Evolutionary conservation across 768 basidiomycete genomes (phyloP).

Genomic region (Phlebiopsis gigantea): DNA sequence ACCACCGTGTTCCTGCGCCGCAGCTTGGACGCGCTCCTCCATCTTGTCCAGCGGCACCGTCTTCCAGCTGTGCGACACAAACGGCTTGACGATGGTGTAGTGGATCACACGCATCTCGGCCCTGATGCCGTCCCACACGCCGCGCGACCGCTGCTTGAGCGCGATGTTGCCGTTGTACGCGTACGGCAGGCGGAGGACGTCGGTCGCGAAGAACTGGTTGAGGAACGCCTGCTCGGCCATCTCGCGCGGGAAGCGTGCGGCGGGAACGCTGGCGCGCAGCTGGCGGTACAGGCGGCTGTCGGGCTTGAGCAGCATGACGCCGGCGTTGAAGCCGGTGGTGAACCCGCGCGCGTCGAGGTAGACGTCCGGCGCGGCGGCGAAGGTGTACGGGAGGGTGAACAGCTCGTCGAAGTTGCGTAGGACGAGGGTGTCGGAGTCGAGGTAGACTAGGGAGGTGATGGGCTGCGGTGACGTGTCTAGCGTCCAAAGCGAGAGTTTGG

Average conservation of each 20-base stretch:
- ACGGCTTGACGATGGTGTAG: slow-evolving; percentile 33
- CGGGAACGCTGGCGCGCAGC: slow-evolving; percentile 26
- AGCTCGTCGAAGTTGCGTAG: slow-evolving; percentile 39
- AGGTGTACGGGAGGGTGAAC: slow-evolving; percentile 35
- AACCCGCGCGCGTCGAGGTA: slow-evolving; percentile 28
- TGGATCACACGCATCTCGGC: slow-evolving; percentile 32
- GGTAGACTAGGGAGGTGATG: slow-evolving; percentile 31
- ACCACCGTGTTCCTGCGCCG: neutral
- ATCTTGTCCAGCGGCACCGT: neutral
- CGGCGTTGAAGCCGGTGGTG: slow-evolving; percentile 34
- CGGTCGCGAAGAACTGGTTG: slow-evolving; percentile 34
- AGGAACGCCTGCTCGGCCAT: slow-evolving; percentile 39
- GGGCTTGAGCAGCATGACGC: slow-evolving; percentile 32
- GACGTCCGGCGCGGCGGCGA: slow-evolving; percentile 39
- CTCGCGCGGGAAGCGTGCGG: slow-evolving; percentile 26
- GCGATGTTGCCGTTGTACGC: slow-evolving; percentile 38
- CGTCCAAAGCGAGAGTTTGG: slow-evolving; percentile 38
- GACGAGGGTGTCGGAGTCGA: slow-evolving; percentile 41
- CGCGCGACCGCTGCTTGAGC: slow-evolving; percentile 29
- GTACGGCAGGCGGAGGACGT: slow-evolving; percentile 32
- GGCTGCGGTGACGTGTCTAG: slow-evolving; percentile 25
- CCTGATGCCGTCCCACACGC: slow-evolving; percentile 30
- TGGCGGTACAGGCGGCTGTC: slow-evolving; percentile 23
- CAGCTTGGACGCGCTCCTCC: neutral
- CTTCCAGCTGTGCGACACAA: neutral